Base-by-base conservation (phyloP, 2,329 filamentous ascomycete species). In the Fonsecaea monophora region DNA sequence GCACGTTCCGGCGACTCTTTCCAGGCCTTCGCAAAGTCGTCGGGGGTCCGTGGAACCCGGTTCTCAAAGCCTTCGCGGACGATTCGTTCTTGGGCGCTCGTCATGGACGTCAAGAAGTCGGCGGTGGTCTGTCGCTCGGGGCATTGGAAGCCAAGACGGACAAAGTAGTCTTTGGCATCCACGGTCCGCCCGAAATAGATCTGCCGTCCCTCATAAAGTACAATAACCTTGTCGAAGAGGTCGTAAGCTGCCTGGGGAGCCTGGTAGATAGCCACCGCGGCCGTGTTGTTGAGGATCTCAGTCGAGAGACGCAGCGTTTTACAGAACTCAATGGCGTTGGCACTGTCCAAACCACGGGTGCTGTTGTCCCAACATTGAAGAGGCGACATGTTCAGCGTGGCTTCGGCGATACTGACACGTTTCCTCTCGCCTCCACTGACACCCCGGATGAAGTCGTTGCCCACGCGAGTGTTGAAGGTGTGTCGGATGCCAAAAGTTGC, bases 201-300 rank as follows among this genome's bases (percentile, higher is more conserved):
- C 74, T 94, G 86, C 0, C 89, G 84, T 0, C 91, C 92, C 74
- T 93, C 89, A 73, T 94, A 92, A 0, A 94, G 80, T 0, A 94
- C 89, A 0, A 88, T 83, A 0, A 86, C 87, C 75, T 93, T 93
- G 78, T 94, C 90, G 72, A 94, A 94, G 15, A 87, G 78, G 63
- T 89, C 85, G 64, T 84, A 84, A 13, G 83, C 82, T 53, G 77
- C 79, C 67, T 84, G 81, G 13, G 81, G 82, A 18, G 82, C 82
- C 70, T 84, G 82, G 72, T 89, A 89, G 13, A 88, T 86, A 0
- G 86, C 84, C 30, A 89, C 83, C n/a, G 82, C 82, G 66, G 83
- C 82, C 5, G 83, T 80, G 9, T 78, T 81, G 15, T 82, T 82
- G 15, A 77, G 77, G 42, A 87, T 73, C 54, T 87, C 81, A 2